These are phyloP conservation scores for Darksidea phi DNA, from an alignment of 495 filamentous ascomycete genomes.

Conservation along the genomic window DNA sequence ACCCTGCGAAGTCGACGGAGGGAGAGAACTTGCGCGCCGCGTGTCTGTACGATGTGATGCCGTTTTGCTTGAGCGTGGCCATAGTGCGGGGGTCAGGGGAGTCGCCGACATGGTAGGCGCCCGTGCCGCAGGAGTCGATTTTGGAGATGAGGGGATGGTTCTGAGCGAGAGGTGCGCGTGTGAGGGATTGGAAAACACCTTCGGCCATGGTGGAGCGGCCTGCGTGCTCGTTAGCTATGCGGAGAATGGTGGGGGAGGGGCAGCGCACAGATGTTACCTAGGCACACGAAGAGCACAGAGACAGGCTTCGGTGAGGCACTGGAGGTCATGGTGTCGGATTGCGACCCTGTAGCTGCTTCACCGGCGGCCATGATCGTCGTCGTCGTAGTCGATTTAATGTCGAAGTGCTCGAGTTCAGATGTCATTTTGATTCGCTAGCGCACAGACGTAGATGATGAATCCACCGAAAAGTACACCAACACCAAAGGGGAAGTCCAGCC, in stretches of 20 bases:
- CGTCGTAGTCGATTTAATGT: no score
- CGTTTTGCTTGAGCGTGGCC: constrained; percentile 69
- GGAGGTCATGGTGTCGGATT: constrained; percentile 6
- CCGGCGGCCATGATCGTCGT: constrained; percentile 24
- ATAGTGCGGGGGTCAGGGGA: constrained; percentile 81
- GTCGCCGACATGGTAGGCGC: constrained; percentile 73
- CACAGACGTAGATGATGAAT: no score
- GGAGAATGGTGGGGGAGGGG: constrained; percentile 2
- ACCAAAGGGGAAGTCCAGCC: no score
- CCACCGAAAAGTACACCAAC: no score
- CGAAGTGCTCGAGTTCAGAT: no score
- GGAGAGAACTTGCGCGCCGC: constrained; percentile 67
- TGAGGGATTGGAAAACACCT: constrained; percentile 77
- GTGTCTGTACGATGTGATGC: constrained; percentile 75
- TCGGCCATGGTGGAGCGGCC: constrained; percentile 89
- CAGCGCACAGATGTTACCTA: constrained; percentile 87
- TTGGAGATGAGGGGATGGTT: constrained; percentile 59
- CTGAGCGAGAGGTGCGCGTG: constrained; percentile 49
- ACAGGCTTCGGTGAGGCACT: constrained; percentile 45
- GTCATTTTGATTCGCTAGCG: no score
- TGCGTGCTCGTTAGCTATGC: constrained; percentile 31
- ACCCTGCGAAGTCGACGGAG: constrained; percentile 69
- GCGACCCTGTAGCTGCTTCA: constrained; percentile 10
- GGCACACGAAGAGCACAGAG: constrained; percentile 90
- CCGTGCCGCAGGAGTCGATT: constrained; percentile 89